These are phyloP conservation scores for Striga asiatica DNA, from an alignment of 257 asterid genomes.

Conservation along the genomic window DNA sequence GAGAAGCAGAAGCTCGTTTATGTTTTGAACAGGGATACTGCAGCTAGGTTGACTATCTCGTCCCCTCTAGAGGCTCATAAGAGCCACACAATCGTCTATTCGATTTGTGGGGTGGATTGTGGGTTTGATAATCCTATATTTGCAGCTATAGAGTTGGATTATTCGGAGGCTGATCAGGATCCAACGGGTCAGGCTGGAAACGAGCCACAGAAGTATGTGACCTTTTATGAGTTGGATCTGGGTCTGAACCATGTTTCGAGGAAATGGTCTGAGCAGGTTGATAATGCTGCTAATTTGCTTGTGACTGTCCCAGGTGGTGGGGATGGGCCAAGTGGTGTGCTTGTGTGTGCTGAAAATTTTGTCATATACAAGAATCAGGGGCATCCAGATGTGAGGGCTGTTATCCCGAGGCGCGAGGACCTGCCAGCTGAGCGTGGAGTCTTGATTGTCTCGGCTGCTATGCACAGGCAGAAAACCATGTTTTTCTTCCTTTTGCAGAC, in stretches of 20 bases:
- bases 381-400: constrained; percentile 87
- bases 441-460: constrained; percentile 85
- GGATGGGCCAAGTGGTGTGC: constrained; percentile 99
- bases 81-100: constrained; percentile 71
- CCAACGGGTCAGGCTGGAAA: constrained; percentile 87
- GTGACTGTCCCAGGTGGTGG: constrained; percentile 99
- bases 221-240: constrained; percentile 85
- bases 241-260: constrained; percentile 96
- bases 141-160: constrained; percentile 94
- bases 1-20: constrained; percentile 98
- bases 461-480: constrained; percentile 92
- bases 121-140: constrained; percentile 96
- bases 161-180: constrained; percentile 92
- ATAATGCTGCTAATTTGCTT: constrained; percentile 91
- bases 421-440: constrained; percentile 97
- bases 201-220: constrained; percentile 84
- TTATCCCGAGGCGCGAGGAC: constrained; percentile 88
- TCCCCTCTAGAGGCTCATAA: constrained; percentile 95
- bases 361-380: constrained; percentile 96
- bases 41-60: constrained; percentile 90
- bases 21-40: constrained; percentile 89
- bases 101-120: constrained; percentile 86
- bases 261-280: constrained; percentile 95
- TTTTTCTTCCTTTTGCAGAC: constrained; percentile 96
- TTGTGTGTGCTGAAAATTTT: constrained; percentile 94